Base-by-base conservation (phyloP, 768 basidiomycete species). In the Leccinum imitatum region DNA sequence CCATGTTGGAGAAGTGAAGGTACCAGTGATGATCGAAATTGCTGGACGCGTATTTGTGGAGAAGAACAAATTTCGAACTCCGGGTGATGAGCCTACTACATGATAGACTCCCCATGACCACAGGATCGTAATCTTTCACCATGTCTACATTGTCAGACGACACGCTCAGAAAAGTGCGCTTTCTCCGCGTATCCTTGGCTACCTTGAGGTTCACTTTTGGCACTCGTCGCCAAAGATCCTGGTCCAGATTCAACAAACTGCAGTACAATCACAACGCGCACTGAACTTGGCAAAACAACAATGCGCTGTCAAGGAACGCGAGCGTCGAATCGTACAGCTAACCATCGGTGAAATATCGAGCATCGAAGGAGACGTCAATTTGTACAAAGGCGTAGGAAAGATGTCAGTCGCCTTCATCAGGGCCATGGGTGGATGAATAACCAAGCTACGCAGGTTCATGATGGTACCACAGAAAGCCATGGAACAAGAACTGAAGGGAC, bases 311-410 rank as follows among this genome's bases (percentile, higher is more conserved):
- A 97, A 95, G 74, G 93, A 97, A 59, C 84, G 93, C 56, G 95
- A 98, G 73, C 84, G 90, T 30, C 86, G 90, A 61, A 94, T 96
- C 54, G 79, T 96, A 15, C 91, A 95, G 74, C 80, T 98, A 21
- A 97, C 95, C 0, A 89, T 90, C 57, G 83, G 88, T 64, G 94
- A 98, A 72, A 86, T 98, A 62, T 79, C 78, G 33, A 78, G 80
- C 37, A 83, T 95, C 53, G 80, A 85, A 64, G 84, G 84, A 27
- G 82, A 89, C 60, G 87, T 90, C 13, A 92, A 89, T 68, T 77
- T 97, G 67, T 98, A 95, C 77, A 94, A 90, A 69, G 95, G 95
- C 51, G 91, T 98, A 50, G 95, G 95, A 33, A 98, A 98, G 77
- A 96, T 96, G 95, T 95, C 63, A 62, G 57, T 65, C 21, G 53